phyloP scores from a whole-genome alignment of 176 grass and related monocot species.

The Musa schizocarpa region DNA sequence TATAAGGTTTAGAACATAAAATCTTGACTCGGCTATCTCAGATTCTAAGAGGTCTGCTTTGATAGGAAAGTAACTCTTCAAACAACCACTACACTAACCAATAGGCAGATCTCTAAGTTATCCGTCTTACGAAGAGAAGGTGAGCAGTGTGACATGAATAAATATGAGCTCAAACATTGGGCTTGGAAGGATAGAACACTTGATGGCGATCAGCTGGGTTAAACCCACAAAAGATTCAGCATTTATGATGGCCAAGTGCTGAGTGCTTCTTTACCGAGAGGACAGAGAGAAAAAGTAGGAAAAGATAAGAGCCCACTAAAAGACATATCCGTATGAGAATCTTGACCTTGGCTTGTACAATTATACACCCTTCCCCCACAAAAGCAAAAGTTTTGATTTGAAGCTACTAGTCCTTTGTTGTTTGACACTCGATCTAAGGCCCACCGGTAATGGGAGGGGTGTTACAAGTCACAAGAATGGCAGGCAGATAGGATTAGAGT shows the following conservation, averaged over 20 bases:
- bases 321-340: conserved; percentile 78
- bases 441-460: not conserved
- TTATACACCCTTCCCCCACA: conserved; percentile 28
- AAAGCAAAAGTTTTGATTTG: conserved; percentile 29
- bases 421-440: not conserved
- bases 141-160: too few species aligned
- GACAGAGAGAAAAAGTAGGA: not conserved
- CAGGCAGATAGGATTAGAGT: not conserved
- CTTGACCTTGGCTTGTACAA: conserved; percentile 64
- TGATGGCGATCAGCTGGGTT: not conserved
- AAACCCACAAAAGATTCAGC: not conserved
- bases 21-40: too few species aligned
- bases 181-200: not conserved
- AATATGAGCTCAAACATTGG: not conserved
- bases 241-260: not conserved
- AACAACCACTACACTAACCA: not conserved
- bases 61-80: too few species aligned
- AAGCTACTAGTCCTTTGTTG: conserved; percentile 17
- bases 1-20: too few species aligned
- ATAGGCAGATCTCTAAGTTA: too few species aligned
- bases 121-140: too few species aligned
- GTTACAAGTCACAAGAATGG: not conserved
- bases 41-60: too few species aligned
- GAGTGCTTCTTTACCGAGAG: not conserved
- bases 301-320: conserved; percentile 22